Evolutionary conservation across 2,329 filamentous ascomycete species (phyloP).

Genomic region (Phaeosphaeria sp.): DNA sequence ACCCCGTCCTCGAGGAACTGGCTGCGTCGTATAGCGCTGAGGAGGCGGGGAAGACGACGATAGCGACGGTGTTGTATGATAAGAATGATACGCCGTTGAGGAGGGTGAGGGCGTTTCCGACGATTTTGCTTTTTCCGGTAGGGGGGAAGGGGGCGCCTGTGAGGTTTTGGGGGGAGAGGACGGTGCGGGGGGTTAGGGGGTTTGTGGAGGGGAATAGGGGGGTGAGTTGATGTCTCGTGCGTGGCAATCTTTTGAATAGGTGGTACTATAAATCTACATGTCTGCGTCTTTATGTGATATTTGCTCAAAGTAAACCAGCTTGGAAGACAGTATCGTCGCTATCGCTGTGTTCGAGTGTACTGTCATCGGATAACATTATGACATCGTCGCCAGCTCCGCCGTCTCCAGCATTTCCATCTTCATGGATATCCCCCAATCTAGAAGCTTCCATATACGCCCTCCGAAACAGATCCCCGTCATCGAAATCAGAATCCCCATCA

Average conservation of each 20-base stretch:
- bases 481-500: background rate
- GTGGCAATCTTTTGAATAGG: too few relatives aligned
- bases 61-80: background rate
- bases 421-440: background rate
- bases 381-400: too few relatives aligned
- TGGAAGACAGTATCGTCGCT: too few relatives aligned
- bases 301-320: too few relatives aligned
- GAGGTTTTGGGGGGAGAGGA: too few relatives aligned
- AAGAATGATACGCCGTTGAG: background rate
- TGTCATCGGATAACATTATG: too few relatives aligned
- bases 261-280: too few relatives aligned
- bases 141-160: background rate
- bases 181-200: too few relatives aligned
- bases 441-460: background rate
- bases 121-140: background rate
- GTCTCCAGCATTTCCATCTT: background rate
- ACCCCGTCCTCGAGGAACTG: background rate
- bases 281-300: too few relatives aligned
- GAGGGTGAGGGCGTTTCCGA: background rate
- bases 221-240: too few relatives aligned
- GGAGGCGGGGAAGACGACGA: background rate
- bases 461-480: conserved; percentile 1
- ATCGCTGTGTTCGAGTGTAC: too few relatives aligned
- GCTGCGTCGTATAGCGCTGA: background rate
- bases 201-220: too few relatives aligned